A percentile compares a stretch with the other conserved stretches of the same genome.
phyloP scores from a whole-genome alignment of 805 yeast species.

The Lipomyces oligophaga region DNA sequence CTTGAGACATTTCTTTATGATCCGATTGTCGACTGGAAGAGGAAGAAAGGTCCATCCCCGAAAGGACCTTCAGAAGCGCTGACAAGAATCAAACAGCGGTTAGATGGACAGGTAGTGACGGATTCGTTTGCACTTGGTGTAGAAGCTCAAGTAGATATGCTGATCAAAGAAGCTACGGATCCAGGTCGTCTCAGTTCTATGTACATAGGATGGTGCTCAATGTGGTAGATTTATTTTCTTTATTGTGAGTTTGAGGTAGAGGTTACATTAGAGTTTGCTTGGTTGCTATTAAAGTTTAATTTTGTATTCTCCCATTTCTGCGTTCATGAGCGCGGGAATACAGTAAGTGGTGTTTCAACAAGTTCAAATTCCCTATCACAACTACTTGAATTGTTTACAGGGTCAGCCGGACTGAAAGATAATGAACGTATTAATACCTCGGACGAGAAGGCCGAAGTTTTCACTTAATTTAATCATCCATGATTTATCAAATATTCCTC shows the following conservation, averaged over 20 bases:
- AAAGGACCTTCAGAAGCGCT: conserved; percentile 24
- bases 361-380: too few species aligned
- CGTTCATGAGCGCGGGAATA: too few species aligned
- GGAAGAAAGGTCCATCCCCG: conserved; percentile 7
- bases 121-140: conserved; percentile 78
- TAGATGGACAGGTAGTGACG: conserved; percentile 12
- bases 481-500: conserved; percentile 82
- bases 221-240: conserved; percentile 34
- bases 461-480: conserved; percentile 54
- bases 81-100: conserved; percentile 13
- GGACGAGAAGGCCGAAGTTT: conserved; percentile 52
- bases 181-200: conserved; percentile 68
- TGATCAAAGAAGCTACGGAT: conserved; percentile 78
- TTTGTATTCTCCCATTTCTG: too few species aligned
- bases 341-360: too few species aligned
- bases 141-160: conserved; percentile 85
- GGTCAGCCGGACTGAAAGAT: too few species aligned
- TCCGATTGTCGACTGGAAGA: conserved; percentile 77
- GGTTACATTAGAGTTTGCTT: too few species aligned
- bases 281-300: too few species aligned
- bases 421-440: conserved; percentile 20
- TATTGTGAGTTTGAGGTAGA: too few species aligned
- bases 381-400: too few species aligned
- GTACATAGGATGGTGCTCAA: conserved; percentile 94
- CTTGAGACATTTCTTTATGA: conserved; percentile 91